These are phyloP conservation scores for Ceratobasidium sp. DNA, from an alignment of 1,284 basidiomycete genomes.

Conservation along the genomic window DNA sequence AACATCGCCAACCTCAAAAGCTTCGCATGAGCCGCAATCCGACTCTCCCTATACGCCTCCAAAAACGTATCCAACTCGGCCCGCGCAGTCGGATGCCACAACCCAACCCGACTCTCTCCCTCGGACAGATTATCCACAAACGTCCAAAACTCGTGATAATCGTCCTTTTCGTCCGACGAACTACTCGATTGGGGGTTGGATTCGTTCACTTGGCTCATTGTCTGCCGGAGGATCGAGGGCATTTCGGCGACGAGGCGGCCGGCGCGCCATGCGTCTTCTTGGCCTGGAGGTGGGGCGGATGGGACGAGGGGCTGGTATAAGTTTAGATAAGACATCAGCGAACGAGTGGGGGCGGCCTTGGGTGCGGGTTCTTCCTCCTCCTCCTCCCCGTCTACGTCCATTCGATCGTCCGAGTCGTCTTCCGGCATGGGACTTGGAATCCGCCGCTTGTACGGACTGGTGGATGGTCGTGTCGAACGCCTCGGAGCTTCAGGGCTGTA, in stretches of 20 bases:
- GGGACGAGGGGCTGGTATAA: no score
- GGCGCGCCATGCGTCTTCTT: not conserved
- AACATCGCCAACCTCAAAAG: no score
- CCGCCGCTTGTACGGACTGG: not conserved
- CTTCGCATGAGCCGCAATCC: no score
- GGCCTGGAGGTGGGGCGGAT: not conserved
- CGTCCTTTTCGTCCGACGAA: not conserved
- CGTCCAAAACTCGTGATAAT: not conserved
- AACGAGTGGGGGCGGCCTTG: no score
- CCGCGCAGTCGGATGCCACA: not conserved
- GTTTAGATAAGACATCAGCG: no score
- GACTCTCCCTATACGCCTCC: not conserved
- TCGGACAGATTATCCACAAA: not conserved
- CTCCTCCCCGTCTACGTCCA: no score
- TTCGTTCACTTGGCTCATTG: not conserved
- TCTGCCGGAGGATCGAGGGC: not conserved
- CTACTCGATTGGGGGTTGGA: not conserved
- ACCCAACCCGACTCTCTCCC: not conserved
- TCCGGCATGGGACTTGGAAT: not conserved
- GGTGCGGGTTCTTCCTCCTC: no score
- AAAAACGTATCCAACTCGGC: conserved; percentile 1
- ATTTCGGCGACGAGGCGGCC: conserved; percentile 11
- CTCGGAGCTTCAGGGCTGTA: not conserved
- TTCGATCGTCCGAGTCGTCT: no score
- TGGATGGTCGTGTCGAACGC: not conserved